Percentiles rank a stretch among this genome's conserved stretches.
Conservation (phyloP, 345 rosid genomes). For the Eucalyptus rudis region DNA sequence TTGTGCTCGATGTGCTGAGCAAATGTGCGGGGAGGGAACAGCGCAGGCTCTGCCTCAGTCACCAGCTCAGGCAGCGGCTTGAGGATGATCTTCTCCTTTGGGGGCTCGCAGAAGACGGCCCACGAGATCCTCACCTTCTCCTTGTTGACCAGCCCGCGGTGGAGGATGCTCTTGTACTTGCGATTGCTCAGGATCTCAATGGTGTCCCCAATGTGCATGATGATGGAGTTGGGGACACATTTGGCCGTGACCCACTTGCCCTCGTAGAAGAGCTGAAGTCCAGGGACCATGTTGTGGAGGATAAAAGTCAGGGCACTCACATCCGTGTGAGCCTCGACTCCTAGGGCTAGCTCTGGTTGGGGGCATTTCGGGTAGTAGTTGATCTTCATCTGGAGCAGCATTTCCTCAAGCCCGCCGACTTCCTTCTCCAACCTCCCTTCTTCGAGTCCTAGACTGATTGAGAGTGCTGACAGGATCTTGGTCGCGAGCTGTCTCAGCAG, state of each 20-base stretch:
- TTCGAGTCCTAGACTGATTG: constrained; percentile 72
- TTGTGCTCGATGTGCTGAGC: constrained; percentile 77
- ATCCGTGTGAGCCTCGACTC: constrained; percentile 98
- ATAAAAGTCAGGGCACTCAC: constrained; percentile 86
- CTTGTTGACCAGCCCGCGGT: constrained; percentile 83
- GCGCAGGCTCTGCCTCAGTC: constrained; percentile 50
- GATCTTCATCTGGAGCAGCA: constrained; percentile 81
- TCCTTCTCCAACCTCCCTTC: constrained; percentile 80
- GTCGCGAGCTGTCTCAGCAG: constrained; percentile 54
- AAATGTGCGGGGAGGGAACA: constrained; percentile 88
- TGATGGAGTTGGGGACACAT: constrained; percentile 86
- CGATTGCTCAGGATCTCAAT: constrained; percentile 89
- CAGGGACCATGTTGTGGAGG: constrained; percentile 98
- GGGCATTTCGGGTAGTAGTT: constrained; percentile 95
- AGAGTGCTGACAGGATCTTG: constrained; percentile 48
- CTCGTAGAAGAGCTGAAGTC: constrained; percentile 76
- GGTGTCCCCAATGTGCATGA: constrained; percentile 94
- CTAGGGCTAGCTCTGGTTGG: constrained; percentile 90
- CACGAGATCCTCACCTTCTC: constrained; percentile 94
- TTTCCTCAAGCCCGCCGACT: constrained; percentile 80
- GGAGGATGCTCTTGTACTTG: constrained; percentile 88
- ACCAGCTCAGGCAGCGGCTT: constrained; percentile 67
- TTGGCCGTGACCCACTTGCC: constrained; percentile 86
- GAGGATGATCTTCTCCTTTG: constrained; percentile 83
- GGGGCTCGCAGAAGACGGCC: constrained; percentile 98